Evolutionary conservation across 176 grass and related monocot species (phyloP), one percentile per base, ranked within the genome.

Genomic region (Avena sativa): DNA sequence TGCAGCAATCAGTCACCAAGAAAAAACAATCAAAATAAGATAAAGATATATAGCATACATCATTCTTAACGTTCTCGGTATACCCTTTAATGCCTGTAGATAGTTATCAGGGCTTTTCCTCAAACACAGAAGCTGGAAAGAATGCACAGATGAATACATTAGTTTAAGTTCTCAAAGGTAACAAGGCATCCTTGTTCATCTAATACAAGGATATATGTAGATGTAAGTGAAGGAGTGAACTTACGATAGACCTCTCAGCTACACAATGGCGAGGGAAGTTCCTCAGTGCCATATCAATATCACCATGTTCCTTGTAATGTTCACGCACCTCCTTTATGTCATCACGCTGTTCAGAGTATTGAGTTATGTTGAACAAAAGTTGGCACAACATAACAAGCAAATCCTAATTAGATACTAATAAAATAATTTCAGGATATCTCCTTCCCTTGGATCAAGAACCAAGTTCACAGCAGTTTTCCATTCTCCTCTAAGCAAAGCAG

Each of bases 381-480:
- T 80, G 59, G 61, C 51, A 90, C 71, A 47, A 78, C 43, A 58
- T n/a, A 88, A 84, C 49, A 91, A 36, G 36, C 48, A 61, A 87
- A 30, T 84, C 46, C 63, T 83, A 71, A 55, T 9, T 84, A 60
- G 75, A 74, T 38, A 85, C 50, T 43, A 71, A 87, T 48, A 81
- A 89, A 85, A 74, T 65, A 82, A 84, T 78, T 88, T 77, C 36
- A 99, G 97, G 97, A 99, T 99, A 99, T 99, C 97, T 94, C 97
- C 97, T 91, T 99, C 94, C 83, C 90, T 99, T 85, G 97, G 94
- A 91, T 99, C 93, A 89, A 99, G 94, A 90, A 99, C 95, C 87
- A 99, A 89, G 40, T 76, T 73, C 21, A 94, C 89, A 91, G 92
- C 90, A 96, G 2, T 68, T 81, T 93, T 96, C 97, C 97, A 99